phyloP scores from a whole-genome alignment of 148 eudicot genomes.

The Fagopyrum homotropicum region DNA sequence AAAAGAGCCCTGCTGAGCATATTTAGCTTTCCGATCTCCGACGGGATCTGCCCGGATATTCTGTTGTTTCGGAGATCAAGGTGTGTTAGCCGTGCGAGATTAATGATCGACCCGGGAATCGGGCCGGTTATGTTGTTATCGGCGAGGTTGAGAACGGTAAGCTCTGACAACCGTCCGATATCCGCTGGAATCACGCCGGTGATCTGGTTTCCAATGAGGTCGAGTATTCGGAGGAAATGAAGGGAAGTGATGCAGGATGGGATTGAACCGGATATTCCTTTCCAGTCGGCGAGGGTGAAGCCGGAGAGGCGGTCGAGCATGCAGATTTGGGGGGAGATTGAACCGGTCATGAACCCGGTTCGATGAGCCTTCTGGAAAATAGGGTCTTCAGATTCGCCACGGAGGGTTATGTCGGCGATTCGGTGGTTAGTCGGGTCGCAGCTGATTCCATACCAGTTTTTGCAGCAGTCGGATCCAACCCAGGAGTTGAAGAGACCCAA shows the following conservation, averaged over 20 bases:
- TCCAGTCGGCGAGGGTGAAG: conserved; percentile 77
- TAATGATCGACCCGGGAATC: conserved; percentile 45
- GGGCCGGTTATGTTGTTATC: conserved; percentile 40
- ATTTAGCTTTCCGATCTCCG: conserved; percentile 42
- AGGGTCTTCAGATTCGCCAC: conserved; percentile 81
- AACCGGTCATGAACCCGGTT: conserved; percentile 83
- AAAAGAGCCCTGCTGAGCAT: conserved; percentile 42
- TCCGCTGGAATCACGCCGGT: conserved; percentile 50
- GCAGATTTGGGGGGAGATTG: conserved; percentile 56
- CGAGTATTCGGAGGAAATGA: conserved; percentile 48
- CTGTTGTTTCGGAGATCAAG: conserved; percentile 33
- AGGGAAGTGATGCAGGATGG: conserved; percentile 50
- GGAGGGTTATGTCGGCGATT: conserved; percentile 75
- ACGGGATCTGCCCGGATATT: conserved; percentile 46
- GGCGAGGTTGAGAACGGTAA: conserved; percentile 33
- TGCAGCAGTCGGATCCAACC: conserved; percentile 76
- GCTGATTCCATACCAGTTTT: conserved; percentile 68
- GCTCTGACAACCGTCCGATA: conserved; percentile 38
- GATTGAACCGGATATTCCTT: conserved; percentile 67
- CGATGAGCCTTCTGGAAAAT: conserved; percentile 49
- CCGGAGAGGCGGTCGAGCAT: conserved; percentile 56
- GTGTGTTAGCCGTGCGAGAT: conserved; percentile 38
- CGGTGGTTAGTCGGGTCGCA: conserved; percentile 54
- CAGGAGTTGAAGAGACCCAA: conserved; percentile 77
- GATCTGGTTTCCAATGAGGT: conserved; percentile 58